phyloP scores from a whole-genome alignment of 352 stramenopile species.

The Labyrinthula sp. region DNA sequence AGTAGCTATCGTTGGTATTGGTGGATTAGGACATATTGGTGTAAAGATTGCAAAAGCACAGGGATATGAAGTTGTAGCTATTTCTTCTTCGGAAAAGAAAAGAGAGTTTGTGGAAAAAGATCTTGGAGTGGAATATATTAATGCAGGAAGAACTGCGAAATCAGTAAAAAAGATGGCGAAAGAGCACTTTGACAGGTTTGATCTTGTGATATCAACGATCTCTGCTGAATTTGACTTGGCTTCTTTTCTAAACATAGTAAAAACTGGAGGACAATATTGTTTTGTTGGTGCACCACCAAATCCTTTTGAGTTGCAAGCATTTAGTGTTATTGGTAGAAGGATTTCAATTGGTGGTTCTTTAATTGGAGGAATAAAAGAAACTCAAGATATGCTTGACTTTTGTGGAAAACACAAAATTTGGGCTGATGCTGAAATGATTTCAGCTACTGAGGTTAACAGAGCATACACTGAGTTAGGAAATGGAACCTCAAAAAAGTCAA shows the following conservation, averaged over 20 bases:
- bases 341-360: conserved; percentile 41
- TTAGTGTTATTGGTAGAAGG: conserved; percentile 37
- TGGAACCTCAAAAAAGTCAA: no score
- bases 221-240: conserved; percentile 39
- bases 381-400: conserved; percentile 58
- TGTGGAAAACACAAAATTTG: conserved; percentile 48
- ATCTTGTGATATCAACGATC: conserved; percentile 50
- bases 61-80: conserved; percentile 45
- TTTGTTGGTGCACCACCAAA: conserved; percentile 49
- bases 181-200: conserved; percentile 30
- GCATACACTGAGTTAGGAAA: no score
- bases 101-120: conserved; percentile 47
- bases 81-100: conserved; percentile 48
- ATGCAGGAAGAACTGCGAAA: background rate
- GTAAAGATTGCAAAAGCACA: conserved; percentile 57
- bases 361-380: conserved; percentile 54
- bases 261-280: conserved; percentile 43
- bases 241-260: conserved; percentile 43
- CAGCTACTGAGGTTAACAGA: conserved; percentile 28
- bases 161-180: background rate
- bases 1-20: conserved; percentile 45
- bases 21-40: conserved; percentile 53
- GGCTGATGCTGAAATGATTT: conserved; percentile 33
- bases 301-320: conserved; percentile 38
- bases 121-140: conserved; percentile 34